Percentiles rank a stretch among this genome's conserved stretches.
Conservation (phyloP, 164 flowering plant genomes). For the Magnolia kwangsiensis region DNA sequence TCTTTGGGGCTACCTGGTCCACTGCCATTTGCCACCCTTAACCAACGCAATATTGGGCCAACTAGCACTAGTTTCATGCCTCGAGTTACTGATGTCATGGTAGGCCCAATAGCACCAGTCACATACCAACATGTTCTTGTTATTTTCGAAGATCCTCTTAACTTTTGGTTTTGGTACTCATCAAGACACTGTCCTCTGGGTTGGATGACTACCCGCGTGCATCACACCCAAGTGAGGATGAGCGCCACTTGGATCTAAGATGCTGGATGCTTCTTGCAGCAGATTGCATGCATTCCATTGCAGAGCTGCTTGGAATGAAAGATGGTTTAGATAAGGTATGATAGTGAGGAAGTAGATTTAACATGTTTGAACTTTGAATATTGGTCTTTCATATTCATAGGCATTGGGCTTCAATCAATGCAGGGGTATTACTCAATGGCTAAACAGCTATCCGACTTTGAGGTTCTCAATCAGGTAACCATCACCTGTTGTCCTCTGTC, state of each 20-base stretch:
- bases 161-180: neutral
- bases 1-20: too few relatives aligned
- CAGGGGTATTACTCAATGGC: conserved; percentile 68
- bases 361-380: neutral
- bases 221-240: conserved; percentile 90
- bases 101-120: neutral
- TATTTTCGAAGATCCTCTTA: neutral
- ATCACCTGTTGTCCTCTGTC: neutral
- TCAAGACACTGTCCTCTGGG: conserved; percentile 84
- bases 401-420: conserved; percentile 17
- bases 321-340: conserved; percentile 46
- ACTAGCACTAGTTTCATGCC: too few relatives aligned
- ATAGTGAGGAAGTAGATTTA: neutral
- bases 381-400: neutral
- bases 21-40: too few relatives aligned
- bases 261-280: conserved; percentile 99
- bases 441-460: conserved; percentile 68
- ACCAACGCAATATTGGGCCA: too few relatives aligned
- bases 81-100: too few relatives aligned
- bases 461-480: conserved; percentile 66
- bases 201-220: conserved; percentile 98
- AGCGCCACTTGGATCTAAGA: conserved; percentile 94
- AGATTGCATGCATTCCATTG: conserved; percentile 72
- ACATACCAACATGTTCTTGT: neutral
- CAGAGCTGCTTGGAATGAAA: conserved; percentile 40